Evolutionary conservation across 2,329 filamentous ascomycete genomes (phyloP).

Genomic region (Fusarium mexicanum): DNA sequence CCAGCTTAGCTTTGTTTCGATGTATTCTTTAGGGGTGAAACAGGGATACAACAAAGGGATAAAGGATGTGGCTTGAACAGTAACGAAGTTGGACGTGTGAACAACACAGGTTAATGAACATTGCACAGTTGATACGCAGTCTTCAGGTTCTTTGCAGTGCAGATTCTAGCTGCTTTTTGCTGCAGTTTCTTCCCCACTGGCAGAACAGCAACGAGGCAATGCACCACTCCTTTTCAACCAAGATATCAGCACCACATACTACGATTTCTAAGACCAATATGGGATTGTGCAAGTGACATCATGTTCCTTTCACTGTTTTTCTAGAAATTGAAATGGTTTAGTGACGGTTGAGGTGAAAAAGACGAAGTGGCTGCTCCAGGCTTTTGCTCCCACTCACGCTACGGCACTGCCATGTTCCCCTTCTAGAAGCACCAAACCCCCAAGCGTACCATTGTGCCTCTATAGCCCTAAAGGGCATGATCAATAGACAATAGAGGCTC

Average conservation of each 20-base stretch:
- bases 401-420: neutral
- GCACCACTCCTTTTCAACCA: neutral
- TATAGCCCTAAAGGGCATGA: no score
- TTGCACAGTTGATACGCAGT: neutral
- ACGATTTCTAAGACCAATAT: neutral
- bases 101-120: neutral
- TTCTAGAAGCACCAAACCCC: neutral
- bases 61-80: neutral
- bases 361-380: neutral
- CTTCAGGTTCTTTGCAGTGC: neutral
- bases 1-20: conserved; percentile 12
- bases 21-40: conserved; percentile 1
- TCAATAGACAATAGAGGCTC: neutral
- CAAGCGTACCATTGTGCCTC: neutral
- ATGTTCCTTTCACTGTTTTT: neutral
- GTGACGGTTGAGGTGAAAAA: neutral
- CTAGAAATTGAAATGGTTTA: neutral
- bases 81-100: neutral
- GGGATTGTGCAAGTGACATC: accelerated
- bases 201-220: neutral
- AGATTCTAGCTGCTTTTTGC: neutral
- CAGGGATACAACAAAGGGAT: conserved; percentile 4
- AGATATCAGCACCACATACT: neutral
- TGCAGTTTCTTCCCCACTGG: neutral
- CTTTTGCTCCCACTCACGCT: neutral